phyloP scores from a whole-genome alignment of 208 protist genomes.

The Acanthamoeba lenticulata region DNA sequence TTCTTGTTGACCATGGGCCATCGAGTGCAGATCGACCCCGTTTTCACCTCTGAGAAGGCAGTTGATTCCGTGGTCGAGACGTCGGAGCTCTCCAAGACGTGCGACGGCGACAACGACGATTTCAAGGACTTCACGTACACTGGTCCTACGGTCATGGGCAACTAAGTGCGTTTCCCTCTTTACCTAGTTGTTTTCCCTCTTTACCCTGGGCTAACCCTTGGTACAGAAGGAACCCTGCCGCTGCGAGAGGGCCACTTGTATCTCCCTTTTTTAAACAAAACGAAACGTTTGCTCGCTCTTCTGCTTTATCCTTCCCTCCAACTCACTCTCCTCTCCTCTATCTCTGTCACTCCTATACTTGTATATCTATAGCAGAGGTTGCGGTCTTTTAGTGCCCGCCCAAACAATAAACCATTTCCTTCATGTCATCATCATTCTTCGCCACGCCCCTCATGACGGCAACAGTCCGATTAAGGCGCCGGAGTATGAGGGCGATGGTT shows the following conservation, averaged over 20 bases:
- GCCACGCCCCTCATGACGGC: no score
- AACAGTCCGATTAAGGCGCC: no score
- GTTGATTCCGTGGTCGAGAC: slow-evolving; percentile 56
- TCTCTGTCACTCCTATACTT: background rate
- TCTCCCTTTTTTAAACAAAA: no score
- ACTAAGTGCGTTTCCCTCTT: background rate
- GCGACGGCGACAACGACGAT: background rate
- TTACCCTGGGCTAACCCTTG: background rate
- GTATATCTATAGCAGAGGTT: background rate
- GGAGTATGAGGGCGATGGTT: no score
- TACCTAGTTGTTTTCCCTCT: background rate
- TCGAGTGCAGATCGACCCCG: slow-evolving; percentile 72
- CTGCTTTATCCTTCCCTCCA: slow-evolving; percentile 8
- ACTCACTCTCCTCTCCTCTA: background rate
- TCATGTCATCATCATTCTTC: no score
- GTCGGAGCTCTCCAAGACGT: slow-evolving; percentile 16
- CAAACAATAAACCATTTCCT: background rate
- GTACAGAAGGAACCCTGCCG: no score
- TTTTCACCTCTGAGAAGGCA: slow-evolving; percentile 77
- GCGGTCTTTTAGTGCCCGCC: background rate
- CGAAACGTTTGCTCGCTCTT: no score
- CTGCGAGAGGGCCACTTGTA: no score
- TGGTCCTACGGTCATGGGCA: background rate
- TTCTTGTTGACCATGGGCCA: background rate
- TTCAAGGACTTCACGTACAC: slow-evolving; percentile 45